Evolutionary conservation across 768 basidiomycete species (phyloP), one percentile per base, ranked within the genome.

Genomic region (Chalciporus pseudorubinellus): DNA sequence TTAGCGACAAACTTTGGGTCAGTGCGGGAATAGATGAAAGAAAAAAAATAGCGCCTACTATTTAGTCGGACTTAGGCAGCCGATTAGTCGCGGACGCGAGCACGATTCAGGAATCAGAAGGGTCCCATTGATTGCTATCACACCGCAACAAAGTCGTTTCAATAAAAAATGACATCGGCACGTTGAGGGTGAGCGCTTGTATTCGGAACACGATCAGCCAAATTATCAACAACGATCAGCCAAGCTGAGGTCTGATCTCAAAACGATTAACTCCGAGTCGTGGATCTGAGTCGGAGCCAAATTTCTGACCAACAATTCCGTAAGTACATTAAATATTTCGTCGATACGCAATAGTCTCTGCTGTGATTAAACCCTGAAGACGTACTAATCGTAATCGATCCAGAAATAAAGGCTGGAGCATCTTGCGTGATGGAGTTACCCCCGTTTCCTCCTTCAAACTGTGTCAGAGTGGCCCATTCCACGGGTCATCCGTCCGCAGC

Each of bases 301-400:
- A n/a, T n/a, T n/a, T n/a, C n/a, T n/a, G n/a, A n/a, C n/a, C n/a
- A n/a, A n/a, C n/a, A n/a, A n/a, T n/a, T n/a, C n/a, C n/a, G n/a
- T n/a, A n/a, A n/a, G n/a, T n/a, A n/a, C n/a, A 36, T 36, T n/a
- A n/a, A n/a, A 36, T 36, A n/a, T 36, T 36, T 5, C 34, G 34
- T n/a, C n/a, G n/a, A n/a, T n/a, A n/a, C n/a, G n/a, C n/a, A n/a
- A n/a, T n/a, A n/a, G n/a, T n/a, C n/a, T n/a, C n/a, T 36, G 5
- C 44, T 55, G 54, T 38, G 49, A 42, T 43, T 45, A 39, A 56
- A 56, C 63, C 60, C 57, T 62, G 53, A 64, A 42, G 43, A 61
- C 46, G 61, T 62, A 55, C 55, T 46, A 29, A 12, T 55, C 58
- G 41, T 59, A 60, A 51, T 46, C 39, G 45, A 46, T 39, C 12